Conservation (phyloP, 2,329 filamentous ascomycete genomes). For the Aspergillus sp. region DNA sequence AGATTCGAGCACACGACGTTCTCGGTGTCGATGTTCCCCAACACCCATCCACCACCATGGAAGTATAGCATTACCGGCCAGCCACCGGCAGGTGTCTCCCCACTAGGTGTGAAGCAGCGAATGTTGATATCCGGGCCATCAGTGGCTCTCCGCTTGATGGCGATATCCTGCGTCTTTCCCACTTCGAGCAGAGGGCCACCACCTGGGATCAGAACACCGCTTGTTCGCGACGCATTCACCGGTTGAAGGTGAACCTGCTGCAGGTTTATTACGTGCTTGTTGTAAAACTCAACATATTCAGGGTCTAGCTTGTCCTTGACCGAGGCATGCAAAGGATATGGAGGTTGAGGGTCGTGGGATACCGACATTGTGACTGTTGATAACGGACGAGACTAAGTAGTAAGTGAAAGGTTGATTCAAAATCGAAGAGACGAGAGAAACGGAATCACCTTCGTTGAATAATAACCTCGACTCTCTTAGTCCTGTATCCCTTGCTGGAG, state of each 20-base stretch:
- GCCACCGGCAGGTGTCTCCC: slow-evolving; percentile 39
- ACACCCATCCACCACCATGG: slow-evolving; percentile 57
- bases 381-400: too few species aligned
- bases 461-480: too few species aligned
- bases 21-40: slow-evolving; percentile 55
- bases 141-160: slow-evolving; percentile 40
- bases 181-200: slow-evolving; percentile 47
- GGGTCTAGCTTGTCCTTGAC: slow-evolving; percentile 43
- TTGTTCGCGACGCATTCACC: slow-evolving; percentile 47
- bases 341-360: slow-evolving; percentile 22
- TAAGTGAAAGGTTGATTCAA: too few species aligned
- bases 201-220: slow-evolving; percentile 50
- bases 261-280: slow-evolving; percentile 46
- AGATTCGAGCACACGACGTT: slow-evolving; percentile 54
- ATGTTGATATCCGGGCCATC: slow-evolving; percentile 46
- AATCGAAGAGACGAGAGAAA: too few species aligned
- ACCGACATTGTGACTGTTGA: slow-evolving; percentile 10
- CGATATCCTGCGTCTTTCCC: slow-evolving; percentile 42
- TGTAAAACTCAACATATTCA: slow-evolving; percentile 52
- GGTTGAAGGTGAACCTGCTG: slow-evolving; percentile 54
- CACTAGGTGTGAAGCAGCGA: slow-evolving; percentile 49
- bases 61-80: slow-evolving; percentile 56
- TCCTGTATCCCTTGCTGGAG: too few species aligned
- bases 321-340: slow-evolving; percentile 48
- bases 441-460: too few species aligned